Evolutionary conservation across 2,329 filamentous ascomycete genomes (phyloP).

Genomic region (Diaporthe helianthi): DNA sequence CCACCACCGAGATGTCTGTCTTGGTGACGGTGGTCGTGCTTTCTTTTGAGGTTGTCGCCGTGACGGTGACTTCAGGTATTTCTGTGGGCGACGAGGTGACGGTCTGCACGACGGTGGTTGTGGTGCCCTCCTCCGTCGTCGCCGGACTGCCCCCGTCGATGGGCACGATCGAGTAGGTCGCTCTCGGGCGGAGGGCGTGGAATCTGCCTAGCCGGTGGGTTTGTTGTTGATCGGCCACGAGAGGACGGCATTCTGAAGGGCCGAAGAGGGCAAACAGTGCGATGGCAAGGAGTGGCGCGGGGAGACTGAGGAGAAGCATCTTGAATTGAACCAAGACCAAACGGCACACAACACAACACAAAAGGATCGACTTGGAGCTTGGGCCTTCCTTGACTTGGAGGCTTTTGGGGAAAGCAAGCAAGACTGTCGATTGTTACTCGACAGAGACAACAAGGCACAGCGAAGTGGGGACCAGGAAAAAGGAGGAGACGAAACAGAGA

Average conservation of each 20-base stretch:
- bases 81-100: constrained; percentile 19
- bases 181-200: constrained; percentile 26
- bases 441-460: constrained; percentile 19
- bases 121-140: background rate
- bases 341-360: background rate
- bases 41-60: constrained; percentile 3
- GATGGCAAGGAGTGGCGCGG: constrained; percentile 27
- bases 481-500: background rate
- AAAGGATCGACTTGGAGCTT: constrained; percentile 22
- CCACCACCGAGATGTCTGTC: constrained; percentile 27
- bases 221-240: background rate
- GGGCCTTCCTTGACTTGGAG: constrained; percentile 15
- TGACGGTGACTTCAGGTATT: constrained; percentile 17
- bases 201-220: background rate
- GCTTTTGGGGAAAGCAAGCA: background rate
- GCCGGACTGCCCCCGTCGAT: constrained; percentile 32
- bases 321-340: background rate
- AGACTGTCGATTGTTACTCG: constrained; percentile 17
- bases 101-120: constrained; percentile 13
- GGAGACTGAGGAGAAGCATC: constrained; percentile 26
- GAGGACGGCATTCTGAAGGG: constrained; percentile 21
- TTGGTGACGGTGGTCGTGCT: constrained; percentile 21
- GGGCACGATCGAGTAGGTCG: constrained; percentile 33
- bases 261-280: constrained; percentile 20
- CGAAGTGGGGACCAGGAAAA: constrained; percentile 10